Evolutionary conservation across 2,329 filamentous ascomycete species (phyloP).

Genomic region (Colletotrichum viniferum): DNA sequence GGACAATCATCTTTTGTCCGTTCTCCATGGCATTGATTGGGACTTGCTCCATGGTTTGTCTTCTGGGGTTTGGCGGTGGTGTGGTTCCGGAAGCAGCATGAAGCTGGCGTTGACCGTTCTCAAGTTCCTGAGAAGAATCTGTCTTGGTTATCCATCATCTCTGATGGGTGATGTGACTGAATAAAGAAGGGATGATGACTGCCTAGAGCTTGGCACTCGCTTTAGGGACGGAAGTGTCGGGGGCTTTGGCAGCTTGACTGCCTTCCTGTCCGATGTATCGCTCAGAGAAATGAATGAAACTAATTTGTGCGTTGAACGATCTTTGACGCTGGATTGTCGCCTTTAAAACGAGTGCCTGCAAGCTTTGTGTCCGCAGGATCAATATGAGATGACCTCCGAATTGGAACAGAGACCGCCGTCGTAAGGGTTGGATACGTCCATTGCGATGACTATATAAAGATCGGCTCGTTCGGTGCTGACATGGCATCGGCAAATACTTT

Average conservation of each 20-base stretch:
- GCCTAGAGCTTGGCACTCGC: background rate
- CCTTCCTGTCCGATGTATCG: background rate
- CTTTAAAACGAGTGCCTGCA: background rate
- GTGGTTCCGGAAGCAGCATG: background rate
- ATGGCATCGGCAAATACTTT: background rate
- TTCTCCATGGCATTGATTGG: background rate
- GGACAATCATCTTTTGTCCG: too few species aligned
- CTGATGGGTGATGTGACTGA: background rate
- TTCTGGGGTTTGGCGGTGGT: rapidly evolving
- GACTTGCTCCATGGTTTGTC: background rate
- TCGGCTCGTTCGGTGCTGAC: background rate
- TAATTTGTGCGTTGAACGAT: background rate
- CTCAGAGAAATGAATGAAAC: too few species aligned
- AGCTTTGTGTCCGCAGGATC: rapidly evolving
- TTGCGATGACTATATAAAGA: background rate
- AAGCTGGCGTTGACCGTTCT: background rate
- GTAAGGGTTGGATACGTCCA: background rate
- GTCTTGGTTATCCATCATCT: background rate
- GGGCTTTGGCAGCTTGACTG: background rate
- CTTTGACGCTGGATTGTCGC: background rate
- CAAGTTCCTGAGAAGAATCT: background rate
- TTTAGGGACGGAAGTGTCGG: background rate
- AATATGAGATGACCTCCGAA: too few species aligned
- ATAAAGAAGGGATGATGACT: background rate
- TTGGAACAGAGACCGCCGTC: too few species aligned